These are phyloP conservation scores for Backusella mclennaniae DNA, from an alignment of 192 early-diverging fungal genomes.

Conservation along the genomic window DNA sequence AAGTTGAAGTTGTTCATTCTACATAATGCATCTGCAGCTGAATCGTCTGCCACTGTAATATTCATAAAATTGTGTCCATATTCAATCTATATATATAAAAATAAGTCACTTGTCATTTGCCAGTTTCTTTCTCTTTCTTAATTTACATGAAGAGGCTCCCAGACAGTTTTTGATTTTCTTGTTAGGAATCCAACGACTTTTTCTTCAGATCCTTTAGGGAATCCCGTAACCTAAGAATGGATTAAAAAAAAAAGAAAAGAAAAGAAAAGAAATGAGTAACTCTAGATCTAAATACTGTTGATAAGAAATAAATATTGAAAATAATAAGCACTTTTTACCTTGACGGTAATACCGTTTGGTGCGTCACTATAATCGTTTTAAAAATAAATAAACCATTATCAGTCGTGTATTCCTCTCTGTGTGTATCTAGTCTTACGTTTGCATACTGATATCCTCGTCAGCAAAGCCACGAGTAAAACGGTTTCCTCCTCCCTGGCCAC, in stretches of 20 bases:
- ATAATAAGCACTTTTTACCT: background rate
- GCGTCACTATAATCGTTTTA: background rate
- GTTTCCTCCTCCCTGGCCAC: background rate
- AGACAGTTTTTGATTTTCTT: slow-evolving; percentile 21
- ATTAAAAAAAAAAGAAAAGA: too few species aligned
- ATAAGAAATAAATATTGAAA: too few species aligned
- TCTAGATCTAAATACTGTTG: background rate
- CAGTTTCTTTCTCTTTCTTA: background rate
- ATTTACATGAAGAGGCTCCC: slow-evolving; percentile 27
- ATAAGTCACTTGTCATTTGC: background rate
- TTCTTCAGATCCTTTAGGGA: slow-evolving; percentile 23
- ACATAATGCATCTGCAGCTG: slow-evolving; percentile 9
- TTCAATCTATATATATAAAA: background rate
- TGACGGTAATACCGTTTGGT: slow-evolving; percentile 8
- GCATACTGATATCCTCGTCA: slow-evolving; percentile 27
- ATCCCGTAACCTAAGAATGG: slow-evolving; percentile 17
- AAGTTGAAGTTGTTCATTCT: background rate
- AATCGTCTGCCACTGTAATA: slow-evolving; percentile 9
- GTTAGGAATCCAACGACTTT: slow-evolving; percentile 17
- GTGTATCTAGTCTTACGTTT: background rate
- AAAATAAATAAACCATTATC: background rate
- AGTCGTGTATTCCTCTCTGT: background rate
- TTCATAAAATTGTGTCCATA: background rate
- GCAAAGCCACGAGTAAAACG: slow-evolving; percentile 12
- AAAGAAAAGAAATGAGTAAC: background rate